Percentiles rank a stretch among this genome's conserved stretches.
phyloP scores from a whole-genome alignment of 495 filamentous ascomycete species.

The Penicillium cosmopolitanum region DNA sequence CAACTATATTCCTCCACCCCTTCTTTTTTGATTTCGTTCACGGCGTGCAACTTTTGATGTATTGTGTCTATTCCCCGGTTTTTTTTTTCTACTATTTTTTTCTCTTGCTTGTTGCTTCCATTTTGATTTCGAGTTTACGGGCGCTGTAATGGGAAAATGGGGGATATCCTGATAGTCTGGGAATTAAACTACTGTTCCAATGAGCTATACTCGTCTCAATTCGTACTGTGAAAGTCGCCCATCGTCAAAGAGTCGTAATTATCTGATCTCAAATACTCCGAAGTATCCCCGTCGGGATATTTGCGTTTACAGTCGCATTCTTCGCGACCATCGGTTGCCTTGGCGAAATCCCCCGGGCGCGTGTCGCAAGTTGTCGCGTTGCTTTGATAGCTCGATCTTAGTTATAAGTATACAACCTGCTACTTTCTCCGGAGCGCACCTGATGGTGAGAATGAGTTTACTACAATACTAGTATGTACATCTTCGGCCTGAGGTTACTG shows the following conservation, averaged over 20 bases:
- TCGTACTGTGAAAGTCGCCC: neutral
- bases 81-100: conserved; percentile 29
- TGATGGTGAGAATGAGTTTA: no score
- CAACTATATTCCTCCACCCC: conserved; percentile 6
- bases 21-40: conserved; percentile 29
- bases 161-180: conserved; percentile 44
- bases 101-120: conserved; percentile 25
- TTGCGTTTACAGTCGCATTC: neutral
- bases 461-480: no score
- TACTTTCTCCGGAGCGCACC: no score
- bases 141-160: conserved; percentile 53
- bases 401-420: no score
- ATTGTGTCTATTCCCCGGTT: conserved; percentile 38
- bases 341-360: neutral
- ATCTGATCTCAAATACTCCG: neutral
- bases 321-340: neutral
- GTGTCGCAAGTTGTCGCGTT: neutral
- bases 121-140: conserved; percentile 37
- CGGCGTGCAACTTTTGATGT: conserved; percentile 35
- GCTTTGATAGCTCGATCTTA: neutral
- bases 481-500: no score
- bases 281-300: neutral
- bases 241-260: neutral
- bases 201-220: neutral
- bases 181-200: conserved; percentile 33